Percentiles rank a stretch among this genome's conserved stretches.
phyloP scores from a whole-genome alignment of 768 basidiomycete species.

The Lentinula detonsa region DNA sequence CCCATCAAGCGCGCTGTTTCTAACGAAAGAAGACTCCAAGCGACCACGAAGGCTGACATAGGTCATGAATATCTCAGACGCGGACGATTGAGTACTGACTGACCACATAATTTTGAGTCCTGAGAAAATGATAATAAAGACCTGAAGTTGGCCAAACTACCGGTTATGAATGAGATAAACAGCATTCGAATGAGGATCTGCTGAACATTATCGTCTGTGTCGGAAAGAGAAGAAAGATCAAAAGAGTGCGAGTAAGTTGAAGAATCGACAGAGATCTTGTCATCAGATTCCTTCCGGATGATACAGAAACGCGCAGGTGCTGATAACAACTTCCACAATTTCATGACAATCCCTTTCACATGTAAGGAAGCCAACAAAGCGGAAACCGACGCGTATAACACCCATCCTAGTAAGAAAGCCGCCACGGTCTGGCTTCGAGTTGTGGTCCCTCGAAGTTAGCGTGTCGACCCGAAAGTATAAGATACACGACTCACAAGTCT shows the following conservation, averaged over 20 bases:
- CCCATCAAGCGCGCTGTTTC: slow-evolving; percentile 33
- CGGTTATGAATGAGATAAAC: slow-evolving; percentile 22
- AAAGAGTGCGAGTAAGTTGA: background rate
- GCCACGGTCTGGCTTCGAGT: slow-evolving; percentile 26
- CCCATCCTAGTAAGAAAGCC: slow-evolving; percentile 35
- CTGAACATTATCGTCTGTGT: background rate
- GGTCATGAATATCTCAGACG: background rate
- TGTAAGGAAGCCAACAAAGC: background rate
- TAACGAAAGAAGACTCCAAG: slow-evolving; percentile 37
- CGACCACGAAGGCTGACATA: slow-evolving; percentile 34
- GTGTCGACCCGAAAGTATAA: too few species aligned
- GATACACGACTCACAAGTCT: slow-evolving; percentile 1
- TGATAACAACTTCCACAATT: slow-evolving; percentile 20
- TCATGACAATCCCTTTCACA: slow-evolving; percentile 10
- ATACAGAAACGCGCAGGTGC: slow-evolving; percentile 8
- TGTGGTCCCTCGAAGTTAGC: background rate
- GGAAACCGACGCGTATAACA: slow-evolving; percentile 15
- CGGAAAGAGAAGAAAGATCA: background rate
- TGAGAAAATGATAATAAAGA: slow-evolving; percentile 22
- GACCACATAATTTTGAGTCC: slow-evolving; percentile 14
- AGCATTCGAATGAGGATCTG: slow-evolving; percentile 14
- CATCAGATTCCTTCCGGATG: background rate
- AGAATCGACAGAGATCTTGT: background rate
- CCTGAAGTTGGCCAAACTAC: slow-evolving; percentile 22
- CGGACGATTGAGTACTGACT: background rate